Base-by-base conservation (phyloP, 139 green algal species). In the Tetradesmus lagerheimii region DNA sequence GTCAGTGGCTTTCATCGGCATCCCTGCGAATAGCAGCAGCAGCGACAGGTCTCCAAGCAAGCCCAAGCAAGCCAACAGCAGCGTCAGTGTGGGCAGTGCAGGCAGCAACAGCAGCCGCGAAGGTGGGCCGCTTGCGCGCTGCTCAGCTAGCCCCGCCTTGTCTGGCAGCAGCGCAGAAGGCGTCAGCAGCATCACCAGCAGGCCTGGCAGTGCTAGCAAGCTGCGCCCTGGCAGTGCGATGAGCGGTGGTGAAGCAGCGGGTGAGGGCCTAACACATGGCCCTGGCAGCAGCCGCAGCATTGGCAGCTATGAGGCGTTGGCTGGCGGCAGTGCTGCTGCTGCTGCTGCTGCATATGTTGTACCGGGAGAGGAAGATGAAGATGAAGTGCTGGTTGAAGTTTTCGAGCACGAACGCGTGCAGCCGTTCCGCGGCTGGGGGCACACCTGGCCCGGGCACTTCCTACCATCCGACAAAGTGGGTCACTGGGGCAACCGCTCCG, bases 341-440 rank as follows among this genome's bases (percentile, higher is more conserved):
- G n/a, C n/a, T 31, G 67, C 34, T 27, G 71, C 76, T 53, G 43
- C 29, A 18, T 74, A 12, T 35, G 74, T 89, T 27, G 31, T 41
- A 12, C 85, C 85, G 3, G 74, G 85, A n/a, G 71, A 84, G 4
- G 85, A 89, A 64, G 85, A 89, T 27, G 85, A 74, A 16, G 85
- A 89, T 34, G 85, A 89, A 18, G 85, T 89, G 71, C 14, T 53
- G 9, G 85, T 83, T 37, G 85, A 97, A 93, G 88, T 98, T 15
- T 99, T 97, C 94, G 97, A 99, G 91, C 97, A 98, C 91, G 95
- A 99, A 94, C 91, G 97, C 39, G 93, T 95, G 67, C 95, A 98
- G 93, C 96, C 97, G 4, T 99, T 98, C 93, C 92, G 93, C 12
- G 96, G 95, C 29, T 98, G 94, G 94, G 96, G 97, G 27, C 95